Base-by-base conservation (phyloP, 345 rosid genomes). In the Barbarea vulgaris region DNA sequence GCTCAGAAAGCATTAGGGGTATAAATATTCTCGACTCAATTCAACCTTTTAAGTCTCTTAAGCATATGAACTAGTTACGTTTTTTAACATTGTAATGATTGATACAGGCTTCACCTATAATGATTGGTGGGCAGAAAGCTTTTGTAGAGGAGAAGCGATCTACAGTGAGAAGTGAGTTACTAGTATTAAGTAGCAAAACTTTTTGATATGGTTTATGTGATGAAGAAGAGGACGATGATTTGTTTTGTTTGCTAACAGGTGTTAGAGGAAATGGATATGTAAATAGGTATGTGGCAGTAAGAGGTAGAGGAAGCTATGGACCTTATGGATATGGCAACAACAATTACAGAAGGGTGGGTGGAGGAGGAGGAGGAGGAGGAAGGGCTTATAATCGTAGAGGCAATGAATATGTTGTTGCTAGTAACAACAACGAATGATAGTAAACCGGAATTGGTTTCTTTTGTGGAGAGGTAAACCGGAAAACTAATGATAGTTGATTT, bases 1-100 rank as follows among this genome's bases (percentile, higher is more conserved):
- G 96, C 87, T 46, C 91, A 86, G 68, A 88, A 84, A 70, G 98
- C 99, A 27, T 83, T 92, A 62, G 91, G 88, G 99, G 99, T 95
- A 53, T n/a, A 28, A 28, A 22, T 36, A 72, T 17, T 37, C 59
- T 22, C 2, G 54, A 15, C 24, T 31, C 17, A 54, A 18, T 19
- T 12, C 13, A 12, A 17, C 39, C 39, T n/a, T n/a, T 7, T 22
- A 39, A 31, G 67, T 25, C 3, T n/a, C 22, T 24, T 37, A 28
- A 6, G 31, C 24, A n/a, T n/a, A 37, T 0, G 7, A 68, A 39
- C 17, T 12, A 65, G 56, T 30, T 15, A 42, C 9, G 48, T 42
- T 15, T 42, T 42, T 42, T 6, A 42, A 42, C 2, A 15, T 15
- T 1, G 18, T 42, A 15, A 42, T 28, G 60, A 6, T 4, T 4